Base-by-base conservation (phyloP, 108 stramenopile genomes). In the Conticribra weissflogii region DNA sequence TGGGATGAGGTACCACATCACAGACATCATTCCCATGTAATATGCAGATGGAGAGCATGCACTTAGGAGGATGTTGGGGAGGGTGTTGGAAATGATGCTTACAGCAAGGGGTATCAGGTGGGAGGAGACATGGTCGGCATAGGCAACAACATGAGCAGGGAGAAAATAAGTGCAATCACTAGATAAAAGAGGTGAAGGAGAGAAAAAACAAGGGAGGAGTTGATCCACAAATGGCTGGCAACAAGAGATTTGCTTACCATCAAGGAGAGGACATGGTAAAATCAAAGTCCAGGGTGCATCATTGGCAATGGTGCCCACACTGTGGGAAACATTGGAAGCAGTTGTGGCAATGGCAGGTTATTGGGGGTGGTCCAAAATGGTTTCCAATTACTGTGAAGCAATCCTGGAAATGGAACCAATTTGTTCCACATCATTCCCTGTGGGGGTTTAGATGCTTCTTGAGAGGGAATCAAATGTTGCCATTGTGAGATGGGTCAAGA, bases 41-140 rank as follows among this genome's bases (percentile, higher is more conserved):
- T 96, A 96, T 76, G 87, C 89, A 56, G 95, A 96, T 79, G 92
- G 95, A 27, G 95, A 96, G 78, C 91, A 92, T 83, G 95, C 90
- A 36, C 65, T 33, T 71, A 91, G 67, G 18, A 12, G 9, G 19
- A 31, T 0, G 51, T 18, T 16, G 54, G 17, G 0, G 23, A 17
- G 7, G 66, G 22, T 2, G 66, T 54, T 30, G 32, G 41, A n/a
- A n/a, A n/a, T n/a, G n/a, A n/a, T n/a, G n/a, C n/a, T n/a, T n/a
- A n/a, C n/a, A n/a, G n/a, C n/a, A n/a, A n/a, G n/a, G n/a, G n/a
- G n/a, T n/a, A n/a, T n/a, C n/a, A n/a, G n/a, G n/a, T n/a, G n/a
- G n/a, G n/a, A n/a, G n/a, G n/a, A n/a, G n/a, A n/a, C n/a, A n/a
- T n/a, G n/a, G n/a, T n/a, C n/a, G n/a, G n/a, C n/a, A n/a, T n/a